Evolutionary conservation across 2,329 filamentous ascomycete species (phyloP).

Genomic region (Clarireedia sp.): DNA sequence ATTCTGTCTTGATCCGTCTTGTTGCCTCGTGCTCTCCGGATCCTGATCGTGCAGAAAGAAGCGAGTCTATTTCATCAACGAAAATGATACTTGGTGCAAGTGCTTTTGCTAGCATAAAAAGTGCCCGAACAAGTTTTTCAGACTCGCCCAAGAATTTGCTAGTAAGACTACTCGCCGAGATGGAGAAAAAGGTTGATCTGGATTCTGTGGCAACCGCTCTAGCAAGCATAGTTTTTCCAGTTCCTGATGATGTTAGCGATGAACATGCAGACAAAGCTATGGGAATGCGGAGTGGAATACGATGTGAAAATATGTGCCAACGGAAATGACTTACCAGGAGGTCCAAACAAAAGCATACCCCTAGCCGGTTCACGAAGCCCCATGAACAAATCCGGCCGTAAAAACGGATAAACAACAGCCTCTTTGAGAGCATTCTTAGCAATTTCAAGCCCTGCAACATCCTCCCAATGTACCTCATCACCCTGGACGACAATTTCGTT

Average conservation of each 20-base stretch:
- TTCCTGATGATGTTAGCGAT: constrained; percentile 31
- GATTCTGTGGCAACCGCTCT: constrained; percentile 92
- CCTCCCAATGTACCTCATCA: constrained; percentile 89
- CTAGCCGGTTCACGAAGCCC: constrained; percentile 87
- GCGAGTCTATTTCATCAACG: constrained; percentile 93
- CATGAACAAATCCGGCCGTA: constrained; percentile 92
- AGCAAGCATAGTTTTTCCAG: constrained; percentile 96
- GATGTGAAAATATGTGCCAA: too few relatives aligned
- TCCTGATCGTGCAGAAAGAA: constrained; percentile 76
- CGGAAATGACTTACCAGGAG: constrained; percentile 52
- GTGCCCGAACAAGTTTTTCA: constrained; percentile 87
- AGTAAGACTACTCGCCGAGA: constrained; percentile 87
- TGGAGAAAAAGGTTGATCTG: constrained; percentile 91
- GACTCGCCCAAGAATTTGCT: constrained; percentile 95
- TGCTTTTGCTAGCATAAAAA: constrained; percentile 83
- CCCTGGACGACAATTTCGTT: constrained; percentile 94
- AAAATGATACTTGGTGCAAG: constrained; percentile 96
- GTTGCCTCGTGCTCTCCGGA: constrained; percentile 89
- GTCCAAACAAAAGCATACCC: constrained; percentile 93
- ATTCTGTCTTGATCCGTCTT: constrained; percentile 92
- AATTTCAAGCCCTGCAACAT: constrained; percentile 82
- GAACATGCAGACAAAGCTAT: too few relatives aligned
- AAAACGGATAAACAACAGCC: constrained; percentile 92
- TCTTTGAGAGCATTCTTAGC: constrained; percentile 91
- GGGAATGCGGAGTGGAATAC: too few relatives aligned